phyloP scores from a whole-genome alignment of 306 rosid species.

The Casuarina equisetifolia region DNA sequence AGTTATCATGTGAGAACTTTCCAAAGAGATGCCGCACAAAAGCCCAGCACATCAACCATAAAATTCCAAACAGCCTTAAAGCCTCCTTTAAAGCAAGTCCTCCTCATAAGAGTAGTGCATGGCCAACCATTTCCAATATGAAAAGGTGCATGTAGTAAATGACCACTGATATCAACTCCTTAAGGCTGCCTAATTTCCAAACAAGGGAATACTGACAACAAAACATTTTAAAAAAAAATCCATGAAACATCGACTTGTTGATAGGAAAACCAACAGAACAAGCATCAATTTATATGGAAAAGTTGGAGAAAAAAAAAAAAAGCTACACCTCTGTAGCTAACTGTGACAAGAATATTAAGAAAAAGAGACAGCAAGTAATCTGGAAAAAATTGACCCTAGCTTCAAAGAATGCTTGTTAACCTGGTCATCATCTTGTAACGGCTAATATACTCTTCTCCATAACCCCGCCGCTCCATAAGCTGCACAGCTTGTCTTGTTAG shows the following conservation, averaged over 20 bases:
- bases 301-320: neutral
- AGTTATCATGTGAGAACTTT: neutral
- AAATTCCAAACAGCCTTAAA: neutral
- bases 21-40: neutral
- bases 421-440: constrained; percentile 96
- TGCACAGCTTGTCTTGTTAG: constrained; percentile 40
- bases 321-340: neutral
- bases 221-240: neutral
- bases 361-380: neutral
- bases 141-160: neutral
- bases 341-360: neutral
- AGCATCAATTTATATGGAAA: neutral
- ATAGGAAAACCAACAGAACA: neutral
- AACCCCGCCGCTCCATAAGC: constrained; percentile 95
- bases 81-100: neutral
- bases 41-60: neutral
- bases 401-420: constrained; percentile 36
- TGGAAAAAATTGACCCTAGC: neutral
- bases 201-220: neutral
- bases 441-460: constrained; percentile 78
- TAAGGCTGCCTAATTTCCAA: neutral
- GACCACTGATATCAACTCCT: neutral
- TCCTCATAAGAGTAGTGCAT: neutral
- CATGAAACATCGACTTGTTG: neutral
- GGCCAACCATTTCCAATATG: neutral